phyloP scores from a whole-genome alignment of 2,329 filamentous ascomycete genomes.

The Apiospora saccharicola region DNA sequence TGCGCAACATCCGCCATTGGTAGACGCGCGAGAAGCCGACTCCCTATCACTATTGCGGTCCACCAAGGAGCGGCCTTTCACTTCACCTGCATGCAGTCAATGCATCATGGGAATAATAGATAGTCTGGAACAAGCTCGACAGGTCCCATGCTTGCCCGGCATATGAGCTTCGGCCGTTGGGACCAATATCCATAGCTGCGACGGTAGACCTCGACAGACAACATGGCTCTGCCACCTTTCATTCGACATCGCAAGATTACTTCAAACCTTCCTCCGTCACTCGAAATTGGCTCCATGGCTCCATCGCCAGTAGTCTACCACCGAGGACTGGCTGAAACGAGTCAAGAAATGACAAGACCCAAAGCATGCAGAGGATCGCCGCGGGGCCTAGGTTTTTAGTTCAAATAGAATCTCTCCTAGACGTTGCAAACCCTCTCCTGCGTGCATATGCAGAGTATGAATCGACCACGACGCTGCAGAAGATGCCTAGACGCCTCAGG shows the following conservation, averaged over 20 bases:
- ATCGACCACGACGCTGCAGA: slow-evolving; percentile 11
- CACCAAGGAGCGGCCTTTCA: slow-evolving; percentile 19
- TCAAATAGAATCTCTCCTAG: neutral
- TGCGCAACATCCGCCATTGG: slow-evolving; percentile 13
- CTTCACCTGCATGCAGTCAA: slow-evolving; percentile 16
- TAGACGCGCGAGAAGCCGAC: slow-evolving; percentile 8
- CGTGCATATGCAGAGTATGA: slow-evolving; percentile 17
- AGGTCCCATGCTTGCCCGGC: neutral
- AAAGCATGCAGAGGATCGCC: slow-evolving; percentile 15
- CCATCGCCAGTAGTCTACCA: slow-evolving; percentile 15
- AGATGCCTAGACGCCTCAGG: neutral
- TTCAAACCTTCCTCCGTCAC: slow-evolving; percentile 10
- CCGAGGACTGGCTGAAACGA: slow-evolving; percentile 6
- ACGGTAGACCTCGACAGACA: neutral
- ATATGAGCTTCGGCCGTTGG: slow-evolving; percentile 13
- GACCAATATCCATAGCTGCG: slow-evolving; percentile 18
- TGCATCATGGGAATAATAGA: neutral
- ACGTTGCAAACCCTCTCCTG: slow-evolving; percentile 1
- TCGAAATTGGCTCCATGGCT: slow-evolving; percentile 21
- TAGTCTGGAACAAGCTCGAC: slow-evolving; percentile 11
- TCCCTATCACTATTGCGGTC: slow-evolving; percentile 19
- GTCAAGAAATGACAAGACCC: slow-evolving; percentile 16
- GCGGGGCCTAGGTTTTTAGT: slow-evolving; percentile 1
- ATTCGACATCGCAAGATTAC: slow-evolving; percentile 21
- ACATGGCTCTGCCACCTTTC: neutral